Evolutionary conservation across 768 basidiomycete genomes (phyloP).

Genomic region (Boletus tylopilopsis): DNA sequence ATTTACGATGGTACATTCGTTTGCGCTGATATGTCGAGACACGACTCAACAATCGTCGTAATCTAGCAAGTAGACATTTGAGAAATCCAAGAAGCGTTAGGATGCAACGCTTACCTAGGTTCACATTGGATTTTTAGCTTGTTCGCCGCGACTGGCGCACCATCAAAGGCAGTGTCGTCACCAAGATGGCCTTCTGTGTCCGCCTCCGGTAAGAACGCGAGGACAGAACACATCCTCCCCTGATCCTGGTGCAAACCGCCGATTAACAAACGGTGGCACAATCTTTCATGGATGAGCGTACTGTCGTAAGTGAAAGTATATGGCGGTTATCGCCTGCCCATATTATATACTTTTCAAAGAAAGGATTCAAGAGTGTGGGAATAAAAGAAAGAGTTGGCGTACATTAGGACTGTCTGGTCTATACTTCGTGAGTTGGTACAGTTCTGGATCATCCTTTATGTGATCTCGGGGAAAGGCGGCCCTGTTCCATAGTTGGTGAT

Average conservation of each 20-base stretch:
- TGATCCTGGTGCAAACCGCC: conserved; percentile 20
- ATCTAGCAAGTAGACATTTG: conserved; percentile 25
- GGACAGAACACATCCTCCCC: conserved; percentile 38
- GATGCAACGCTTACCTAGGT: conserved; percentile 32
- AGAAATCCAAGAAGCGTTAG: background rate
- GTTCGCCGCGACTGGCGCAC: conserved; percentile 30
- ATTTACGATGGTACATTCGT: conserved; percentile 33
- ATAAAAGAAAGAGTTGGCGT: background rate
- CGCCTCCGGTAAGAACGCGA: conserved; percentile 38
- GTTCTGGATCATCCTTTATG: conserved; percentile 43
- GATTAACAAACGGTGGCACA: background rate
- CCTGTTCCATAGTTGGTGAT: conserved; percentile 22
- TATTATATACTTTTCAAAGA: conserved; percentile 18
- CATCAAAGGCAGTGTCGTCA: conserved; percentile 23
- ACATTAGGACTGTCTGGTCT: conserved; percentile 23
- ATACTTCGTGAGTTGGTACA: conserved; percentile 30
- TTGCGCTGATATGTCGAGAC: conserved; percentile 38
- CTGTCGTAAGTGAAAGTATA: conserved; percentile 19
- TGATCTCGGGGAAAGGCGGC: conserved; percentile 39
- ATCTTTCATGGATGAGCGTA: conserved; percentile 9
- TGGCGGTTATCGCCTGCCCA: conserved; percentile 29
- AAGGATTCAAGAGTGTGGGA: background rate
- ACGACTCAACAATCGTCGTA: conserved; percentile 36
- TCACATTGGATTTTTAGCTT: conserved; percentile 36
- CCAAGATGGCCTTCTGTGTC: conserved; percentile 33